Conservation (phyloP, 1,284 basidiomycete species). For the Ganoderma sp. region DNA sequence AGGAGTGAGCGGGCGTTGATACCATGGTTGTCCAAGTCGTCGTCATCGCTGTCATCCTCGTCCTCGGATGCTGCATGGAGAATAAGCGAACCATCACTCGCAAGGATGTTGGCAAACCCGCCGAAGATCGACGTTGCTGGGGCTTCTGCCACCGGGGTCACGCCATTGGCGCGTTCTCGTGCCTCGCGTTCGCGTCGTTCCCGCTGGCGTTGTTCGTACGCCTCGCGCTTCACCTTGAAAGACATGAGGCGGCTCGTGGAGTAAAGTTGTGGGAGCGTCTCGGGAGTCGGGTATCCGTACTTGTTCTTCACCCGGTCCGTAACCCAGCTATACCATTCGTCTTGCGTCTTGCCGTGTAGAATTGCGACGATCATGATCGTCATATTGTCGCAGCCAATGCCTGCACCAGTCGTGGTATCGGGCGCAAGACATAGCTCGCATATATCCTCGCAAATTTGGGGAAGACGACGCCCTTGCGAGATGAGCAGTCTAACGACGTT, state of each 20-base stretch:
- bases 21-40: constrained; percentile 49
- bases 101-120: constrained; percentile 49
- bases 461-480: constrained; percentile 80
- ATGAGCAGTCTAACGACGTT: constrained; percentile 89
- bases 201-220: constrained; percentile 52
- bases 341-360: constrained; percentile 84
- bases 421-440: constrained; percentile 96
- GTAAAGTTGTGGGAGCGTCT: constrained; percentile 70
- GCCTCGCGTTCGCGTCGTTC: constrained; percentile 51
- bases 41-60: constrained; percentile 61
- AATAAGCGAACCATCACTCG: constrained; percentile 38
- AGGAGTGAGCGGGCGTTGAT: constrained; percentile 51
- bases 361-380: constrained; percentile 92
- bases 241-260: constrained; percentile 61
- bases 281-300: constrained; percentile 77
- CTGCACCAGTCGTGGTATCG: constrained; percentile 88
- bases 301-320: constrained; percentile 81
- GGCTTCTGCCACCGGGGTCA: constrained; percentile 25
- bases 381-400: constrained; percentile 99
- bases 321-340: constrained; percentile 95
- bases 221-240: constrained; percentile 62
- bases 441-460: constrained; percentile 87
- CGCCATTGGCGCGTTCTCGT: constrained; percentile 30
- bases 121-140: constrained; percentile 43
- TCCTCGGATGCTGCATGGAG: constrained; percentile 42